Evolutionary conservation across 1,284 basidiomycete genomes (phyloP).

Genomic region (Trichosporon sp.): DNA sequence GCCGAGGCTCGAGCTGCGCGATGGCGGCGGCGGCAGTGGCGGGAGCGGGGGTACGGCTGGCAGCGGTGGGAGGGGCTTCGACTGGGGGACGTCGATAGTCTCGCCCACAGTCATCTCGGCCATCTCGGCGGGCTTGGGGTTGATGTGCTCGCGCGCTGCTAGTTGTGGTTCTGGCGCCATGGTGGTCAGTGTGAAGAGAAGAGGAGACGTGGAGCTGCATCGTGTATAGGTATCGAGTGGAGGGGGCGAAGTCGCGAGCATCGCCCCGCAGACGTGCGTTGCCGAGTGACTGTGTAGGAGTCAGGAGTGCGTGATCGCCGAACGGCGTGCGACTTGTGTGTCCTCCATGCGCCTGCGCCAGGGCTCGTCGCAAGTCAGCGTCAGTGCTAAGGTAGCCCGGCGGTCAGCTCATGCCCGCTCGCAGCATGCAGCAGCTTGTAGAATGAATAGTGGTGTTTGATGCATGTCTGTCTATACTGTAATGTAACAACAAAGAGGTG

Average conservation of each 20-base stretch:
- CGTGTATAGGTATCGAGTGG: neutral
- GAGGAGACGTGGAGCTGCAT: neutral
- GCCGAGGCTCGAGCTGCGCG: neutral
- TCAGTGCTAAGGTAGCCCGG: too few relatives aligned
- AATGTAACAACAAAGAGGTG: neutral
- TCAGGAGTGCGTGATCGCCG: neutral
- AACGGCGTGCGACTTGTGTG: too few relatives aligned
- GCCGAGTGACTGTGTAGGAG: neutral
- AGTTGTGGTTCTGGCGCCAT: too few relatives aligned
- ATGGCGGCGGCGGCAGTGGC: neutral
- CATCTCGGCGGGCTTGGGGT: neutral
- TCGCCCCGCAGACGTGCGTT: neutral
- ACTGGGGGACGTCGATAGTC: neutral
- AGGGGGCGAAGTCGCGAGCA: neutral
- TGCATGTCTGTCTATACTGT: neutral
- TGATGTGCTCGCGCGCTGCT: neutral
- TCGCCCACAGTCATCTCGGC: neutral
- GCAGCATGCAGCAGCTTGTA: neutral
- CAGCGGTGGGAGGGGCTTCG: neutral
- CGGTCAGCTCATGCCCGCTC: too few relatives aligned
- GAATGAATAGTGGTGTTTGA: neutral
- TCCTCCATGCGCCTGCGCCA: too few relatives aligned
- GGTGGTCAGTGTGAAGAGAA: neutral
- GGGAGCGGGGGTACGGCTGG: neutral
- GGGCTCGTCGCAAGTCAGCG: too few relatives aligned